Evolutionary conservation across 495 filamentous ascomycete genomes (phyloP).

Genomic region (Apiosordaria backusii): DNA sequence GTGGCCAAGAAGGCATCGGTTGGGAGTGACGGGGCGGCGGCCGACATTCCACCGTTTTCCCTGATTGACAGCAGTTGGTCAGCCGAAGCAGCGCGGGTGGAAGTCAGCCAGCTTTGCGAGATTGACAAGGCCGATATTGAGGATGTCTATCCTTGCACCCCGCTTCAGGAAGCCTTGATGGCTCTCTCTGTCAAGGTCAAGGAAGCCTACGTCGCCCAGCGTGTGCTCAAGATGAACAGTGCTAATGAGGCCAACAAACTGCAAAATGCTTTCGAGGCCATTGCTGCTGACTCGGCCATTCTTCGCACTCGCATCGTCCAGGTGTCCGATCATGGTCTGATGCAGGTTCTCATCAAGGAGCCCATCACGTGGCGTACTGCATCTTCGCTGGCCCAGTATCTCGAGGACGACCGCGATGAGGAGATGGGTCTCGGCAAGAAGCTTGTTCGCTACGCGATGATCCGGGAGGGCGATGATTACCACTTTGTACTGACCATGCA

Average conservation of each 20-base stretch:
- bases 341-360: constrained; percentile 50
- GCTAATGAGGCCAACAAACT: constrained; percentile 39
- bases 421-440: constrained; percentile 19
- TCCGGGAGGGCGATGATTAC: constrained; percentile 8
- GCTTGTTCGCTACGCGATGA: constrained; percentile 27
- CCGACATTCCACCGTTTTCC: constrained; percentile 14
- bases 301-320: constrained; percentile 57
- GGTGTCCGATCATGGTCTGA: constrained; percentile 42
- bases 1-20: constrained; percentile 7
- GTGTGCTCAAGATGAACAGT: constrained; percentile 43
- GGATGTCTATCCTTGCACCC: constrained; percentile 62
- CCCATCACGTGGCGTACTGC: constrained; percentile 34
- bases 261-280: constrained; percentile 51
- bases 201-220: constrained; percentile 53
- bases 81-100: constrained; percentile 16
- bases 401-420: constrained; percentile 37
- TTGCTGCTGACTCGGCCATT: constrained; percentile 48
- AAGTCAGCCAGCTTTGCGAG: constrained; percentile 45
- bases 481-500: constrained; percentile 48
- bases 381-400: constrained; percentile 41
- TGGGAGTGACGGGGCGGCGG: background rate
- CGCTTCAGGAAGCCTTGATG: constrained; percentile 63
- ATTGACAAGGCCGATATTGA: constrained; percentile 40
- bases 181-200: constrained; percentile 42
- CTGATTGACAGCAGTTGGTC: constrained; percentile 13